Conservation (phyloP, 805 yeast species). For the Candida krabiensis region DNA sequence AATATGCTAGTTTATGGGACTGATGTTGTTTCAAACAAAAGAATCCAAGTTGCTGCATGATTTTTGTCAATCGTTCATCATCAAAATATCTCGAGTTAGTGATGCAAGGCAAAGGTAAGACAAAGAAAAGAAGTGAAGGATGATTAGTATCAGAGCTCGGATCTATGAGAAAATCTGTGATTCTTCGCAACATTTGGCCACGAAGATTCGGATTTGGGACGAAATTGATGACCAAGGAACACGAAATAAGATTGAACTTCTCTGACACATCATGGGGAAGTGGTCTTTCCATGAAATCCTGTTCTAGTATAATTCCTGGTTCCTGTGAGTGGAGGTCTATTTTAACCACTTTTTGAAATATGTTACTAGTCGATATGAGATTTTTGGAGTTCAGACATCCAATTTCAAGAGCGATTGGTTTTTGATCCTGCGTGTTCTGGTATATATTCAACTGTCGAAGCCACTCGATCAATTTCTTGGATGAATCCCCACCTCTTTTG, state of each 20-base stretch:
- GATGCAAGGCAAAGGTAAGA: conserved; percentile 86
- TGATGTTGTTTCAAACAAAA: conserved; percentile 44
- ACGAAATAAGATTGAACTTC: conserved; percentile 66
- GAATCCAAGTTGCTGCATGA: conserved; percentile 67
- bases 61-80: conserved; percentile 37
- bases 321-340: conserved; percentile 84
- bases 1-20: conserved; percentile 72
- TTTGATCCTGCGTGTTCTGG: conserved; percentile 1
- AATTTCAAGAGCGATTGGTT: conserved; percentile 64
- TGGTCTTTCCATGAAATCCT: conserved; percentile 82
- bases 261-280: conserved; percentile 47
- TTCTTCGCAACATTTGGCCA: conserved; percentile 73
- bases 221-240: conserved; percentile 85
- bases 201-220: conserved; percentile 71
- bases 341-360: conserved; percentile 53
- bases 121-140: conserved; percentile 63
- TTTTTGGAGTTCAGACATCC: conserved; percentile 78
- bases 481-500: conserved; percentile 88
- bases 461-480: conserved; percentile 78
- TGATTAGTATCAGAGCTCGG: conserved; percentile 22
- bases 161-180: conserved; percentile 53
- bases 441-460: conserved; percentile 37
- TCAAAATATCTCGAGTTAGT: conserved; percentile 78
- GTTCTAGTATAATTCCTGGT: conserved; percentile 60
- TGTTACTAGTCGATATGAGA: conserved; percentile 56